Percentiles rank a stretch among this genome's conserved stretches.
phyloP scores from a whole-genome alignment of 1,284 basidiomycete species.

The Neonothopanus nambi region DNA sequence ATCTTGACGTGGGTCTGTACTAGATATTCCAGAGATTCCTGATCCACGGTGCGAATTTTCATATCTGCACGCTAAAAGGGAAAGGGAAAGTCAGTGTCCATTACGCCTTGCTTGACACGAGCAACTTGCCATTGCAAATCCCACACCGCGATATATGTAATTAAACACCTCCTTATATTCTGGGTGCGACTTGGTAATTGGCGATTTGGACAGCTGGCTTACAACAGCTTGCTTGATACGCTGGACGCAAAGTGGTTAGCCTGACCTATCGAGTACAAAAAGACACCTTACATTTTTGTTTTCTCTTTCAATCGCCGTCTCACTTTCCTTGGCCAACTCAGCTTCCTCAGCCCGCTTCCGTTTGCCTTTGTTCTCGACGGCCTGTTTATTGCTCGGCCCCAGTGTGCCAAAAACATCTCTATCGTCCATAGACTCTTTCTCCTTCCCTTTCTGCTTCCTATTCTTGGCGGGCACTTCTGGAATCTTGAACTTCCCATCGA shows the following conservation, averaged over 20 bases:
- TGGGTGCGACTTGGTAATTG: constrained; percentile 12
- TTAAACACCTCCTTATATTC: constrained; percentile 14
- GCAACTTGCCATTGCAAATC: constrained; percentile 11
- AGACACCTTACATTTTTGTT: constrained; percentile 45
- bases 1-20: constrained; percentile 10
- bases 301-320: constrained; percentile 32
- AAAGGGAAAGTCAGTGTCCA: neutral
- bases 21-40: constrained; percentile 8
- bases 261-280: neutral
- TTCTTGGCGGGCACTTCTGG: constrained; percentile 43
- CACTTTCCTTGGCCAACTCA: constrained; percentile 18
- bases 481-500: constrained; percentile 42
- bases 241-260: neutral
- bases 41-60: constrained; percentile 4
- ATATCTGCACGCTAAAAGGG: constrained; percentile 16
- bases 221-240: constrained; percentile 13
- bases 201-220: constrained; percentile 1
- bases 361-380: constrained; percentile 28
- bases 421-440: constrained; percentile 33
- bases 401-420: constrained; percentile 51
- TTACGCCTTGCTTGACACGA: neutral
- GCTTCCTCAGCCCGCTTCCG: constrained; percentile 32
- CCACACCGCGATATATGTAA: constrained; percentile 8
- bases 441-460: constrained; percentile 30
- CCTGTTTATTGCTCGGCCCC: neutral